Base-by-base conservation (phyloP, 495 filamentous ascomycete species). In the Arthonia radiata region DNA sequence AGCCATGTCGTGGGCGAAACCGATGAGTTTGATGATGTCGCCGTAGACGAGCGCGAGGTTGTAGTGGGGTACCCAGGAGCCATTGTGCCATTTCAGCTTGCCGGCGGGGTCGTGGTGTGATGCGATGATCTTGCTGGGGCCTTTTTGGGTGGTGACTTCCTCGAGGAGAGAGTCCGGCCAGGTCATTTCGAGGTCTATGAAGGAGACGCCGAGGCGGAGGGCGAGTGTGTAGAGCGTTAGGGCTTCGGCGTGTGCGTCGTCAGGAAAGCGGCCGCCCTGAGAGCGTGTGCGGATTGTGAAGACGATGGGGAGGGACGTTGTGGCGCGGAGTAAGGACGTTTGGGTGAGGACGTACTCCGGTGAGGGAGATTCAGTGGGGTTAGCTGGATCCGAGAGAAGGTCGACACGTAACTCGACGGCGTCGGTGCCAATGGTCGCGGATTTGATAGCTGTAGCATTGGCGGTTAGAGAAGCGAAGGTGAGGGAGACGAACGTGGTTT, bases 401-500 rank as follows among this genome's bases (percentile, higher is more conserved):
- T 99, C 86, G n/a, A 91, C 79, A 3, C 86, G 67, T 29, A 94
- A 41, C 49, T 99, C 86, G 5, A 94, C 73, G 10, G 89, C 89
- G 48, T 99, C 86, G 8, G 75, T 75, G 6, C 86, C 89, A 25
- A 89, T 65, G 11, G 67, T 69, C 15, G 75, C 71, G 33, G 82
- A 79, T 48, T 82, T 73, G 26, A 94, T 53, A 26, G 67, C 50
- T 18, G 72, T 57, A 7, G 67, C 41, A 5, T 62, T 59, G 2
- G 58, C 47, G 4, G 59, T 51, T 10, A 97, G 53, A 41, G 74
- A 58, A 9, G 83, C 79, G 22, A 80, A 48, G 0, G 86, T 92
- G 28, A 94, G 50, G 15, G 81, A 82, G 25, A 94, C 73, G 40
- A 99, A 99, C 56, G 89, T 94, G 12, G 75, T 78, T 30, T 71